Base-by-base conservation (phyloP, 192 early-diverging fungal species). In the Coemansia sp. region DNA sequence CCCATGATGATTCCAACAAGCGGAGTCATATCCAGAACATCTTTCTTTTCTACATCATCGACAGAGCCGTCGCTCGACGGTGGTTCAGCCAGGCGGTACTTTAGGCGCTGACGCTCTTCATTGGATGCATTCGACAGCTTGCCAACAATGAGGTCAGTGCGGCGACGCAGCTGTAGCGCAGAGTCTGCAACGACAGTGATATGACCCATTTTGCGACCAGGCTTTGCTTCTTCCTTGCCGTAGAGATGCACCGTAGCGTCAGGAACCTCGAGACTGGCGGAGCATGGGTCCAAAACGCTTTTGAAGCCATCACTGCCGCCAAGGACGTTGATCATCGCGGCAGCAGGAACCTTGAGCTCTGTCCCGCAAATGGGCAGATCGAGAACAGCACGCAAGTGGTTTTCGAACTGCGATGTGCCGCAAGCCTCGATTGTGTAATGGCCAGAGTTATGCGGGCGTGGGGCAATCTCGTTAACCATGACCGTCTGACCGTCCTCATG, bases 1-100 rank as follows among this genome's bases (percentile, higher is more conserved):
- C 97, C 97, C 97, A 99, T 99, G 63, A 99, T 98, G 63, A 99
- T 95, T 45, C 92, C 95, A 6, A 99, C 96, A 19, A 95, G 70
- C 9, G 95, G 93, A n/a, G 78, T 34, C 63, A 81, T 74, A 35
- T 65, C 61, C 22, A 48, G 58, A n/a, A 70, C 58, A 59, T 82
- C 74, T 19, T 70, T 33, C 59, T 67, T 71, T 20, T 73, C 82
- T 9, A 60, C 61, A 29, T 54, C 56, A 54, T 35, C 56, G 33
- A 63, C 76, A 3, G 76, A 69, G 10, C 70, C 82, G 35, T 76
- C 42, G 11, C 40, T 65, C 4, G 78, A 22, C 7, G 34, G 62
- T 23, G n/a, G 34, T 10, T 9, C 25, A 20, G 69, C 34, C 17
- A 45, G 19, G 46, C 73, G 73, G 57, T 81, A 72, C 29, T 48